Base-by-base conservation (phyloP, 75 land plant species). In the Sequoiadendron giganteum region DNA sequence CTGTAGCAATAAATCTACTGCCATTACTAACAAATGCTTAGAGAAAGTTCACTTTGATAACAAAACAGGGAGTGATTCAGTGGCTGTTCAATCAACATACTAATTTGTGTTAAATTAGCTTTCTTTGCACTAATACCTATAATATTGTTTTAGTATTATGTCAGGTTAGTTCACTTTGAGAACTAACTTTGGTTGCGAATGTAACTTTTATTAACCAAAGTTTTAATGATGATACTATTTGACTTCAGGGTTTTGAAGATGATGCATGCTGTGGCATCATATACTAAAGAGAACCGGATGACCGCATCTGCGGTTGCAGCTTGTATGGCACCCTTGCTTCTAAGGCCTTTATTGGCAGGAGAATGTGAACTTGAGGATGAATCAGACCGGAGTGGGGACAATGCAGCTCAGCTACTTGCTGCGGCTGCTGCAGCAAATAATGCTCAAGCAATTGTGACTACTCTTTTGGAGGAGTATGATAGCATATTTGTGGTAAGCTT, bases 361-460 rank as follows among this genome's bases (percentile, higher is more conserved):
- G 99, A 98, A 85, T 96, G 97, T 93, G 99, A 98, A 39, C 91
- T 96, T 68, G 98, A 96, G 87, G 95, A 95, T 90, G 97, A 96
- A 87, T 93, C 96, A 90, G 96, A 97, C 77, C 87, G 95, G 77
- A 94, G 93, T 89, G 99, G 95, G 38, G 99, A 97, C 91, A 92
- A 94, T 91, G 95, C 99, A 87, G 91, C 93, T 65, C 99, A 98
- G 88, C 95, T 98, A 86, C 90, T 97, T 86, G 98, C 97, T 79
- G 99, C 99, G 77, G 97, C 99, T 78, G 95, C 96, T 89, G 99
- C 99, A 55, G 99, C 99, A 19, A 98, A 97, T 83, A 96, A 98
- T 92, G 99, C 99, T 84, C 99, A 97, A 88, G 94, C 97, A 82
- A 98, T 98, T 54, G 91, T 96, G 30, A 97, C 94, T 47, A 92